Base-by-base conservation (phyloP, 441 rosid genomes). In the Breynia disticha region DNA sequence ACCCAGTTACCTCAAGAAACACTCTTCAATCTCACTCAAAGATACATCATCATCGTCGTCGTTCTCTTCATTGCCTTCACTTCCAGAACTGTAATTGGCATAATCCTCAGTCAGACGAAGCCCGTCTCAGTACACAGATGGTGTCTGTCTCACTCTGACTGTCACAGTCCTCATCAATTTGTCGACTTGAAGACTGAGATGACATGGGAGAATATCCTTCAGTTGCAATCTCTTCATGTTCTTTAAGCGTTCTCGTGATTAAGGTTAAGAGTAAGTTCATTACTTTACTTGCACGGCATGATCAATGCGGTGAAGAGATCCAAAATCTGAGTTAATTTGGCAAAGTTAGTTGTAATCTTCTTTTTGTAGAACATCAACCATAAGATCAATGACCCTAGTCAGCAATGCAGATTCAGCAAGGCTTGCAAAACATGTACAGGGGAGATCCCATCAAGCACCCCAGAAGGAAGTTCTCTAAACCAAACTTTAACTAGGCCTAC, bases 401-500 rank as follows among this genome's bases (percentile, higher is more conserved):
- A 87, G 75, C 48, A 87, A 73, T 53, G 82, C 76, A 66, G 84
- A 65, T 69, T 90, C 91, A 10, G 87, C 76, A n/a, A 82, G 75
- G 59, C 87, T 83, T 76, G 87, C 76, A 90, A 84, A 62, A 87
- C 91, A 56, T 85, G 80, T 55, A 81, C 97, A 4, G 95, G 81
- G 1, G 95, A 79, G 63, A 90, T 69, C 24, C 86, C 72, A 73
- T 90, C 95, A 60, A 90, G 77, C 57, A 90, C 83, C 12, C 95
- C 86, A 22, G 68, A 73, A 0, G 91, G 97, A 44, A 84, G 87
- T 67, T 84, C 95, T 67, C 94, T 79, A 68, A 87, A 87, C 91
- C 97, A 87, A 59, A 95, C 87, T 76, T 90, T 90, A 68, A 86
- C 81, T 66, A 90, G 85, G 61, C 94, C 95, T 22, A 94, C 87